Evolutionary conservation across 129 eudicot genomes (phyloP).

Genomic region (Ambrosia artemisiifolia): DNA sequence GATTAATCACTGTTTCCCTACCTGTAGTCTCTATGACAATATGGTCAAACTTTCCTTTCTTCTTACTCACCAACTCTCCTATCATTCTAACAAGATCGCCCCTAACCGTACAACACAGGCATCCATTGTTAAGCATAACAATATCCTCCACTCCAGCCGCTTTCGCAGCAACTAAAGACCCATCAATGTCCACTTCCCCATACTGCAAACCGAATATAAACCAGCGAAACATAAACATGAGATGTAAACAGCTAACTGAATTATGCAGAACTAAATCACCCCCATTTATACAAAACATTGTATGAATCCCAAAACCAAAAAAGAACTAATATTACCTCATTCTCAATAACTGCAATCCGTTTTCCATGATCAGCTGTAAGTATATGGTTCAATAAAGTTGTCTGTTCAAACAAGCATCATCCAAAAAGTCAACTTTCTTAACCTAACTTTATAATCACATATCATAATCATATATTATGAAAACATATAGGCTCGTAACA

Average conservation of each 20-base stretch:
- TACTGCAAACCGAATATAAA: conserved; percentile 48
- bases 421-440: not conserved
- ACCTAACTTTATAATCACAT: not conserved
- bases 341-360: conserved; percentile 96
- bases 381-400: conserved; percentile 87
- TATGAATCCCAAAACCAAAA: not conserved
- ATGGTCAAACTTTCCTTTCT: conserved; percentile 94
- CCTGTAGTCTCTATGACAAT: conserved; percentile 98
- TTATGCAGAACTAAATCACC: not conserved
- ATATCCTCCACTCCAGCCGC: conserved; percentile 91
- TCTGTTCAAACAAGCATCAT: conserved; percentile 44
- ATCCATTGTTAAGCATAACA: conserved; percentile 93
- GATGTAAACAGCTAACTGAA: not conserved
- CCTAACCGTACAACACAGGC: conserved; percentile 95
- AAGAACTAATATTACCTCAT: conserved; percentile 61
- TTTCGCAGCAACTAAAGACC: conserved; percentile 96
- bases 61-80: conserved; percentile 66
- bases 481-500: no score
- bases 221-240: not conserved
- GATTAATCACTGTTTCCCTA: conserved; percentile 1
- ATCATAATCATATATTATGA: not conserved
- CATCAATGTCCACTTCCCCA: conserved; percentile 98
- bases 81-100: conserved; percentile 99
- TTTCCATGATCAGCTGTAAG: conserved; percentile 97
- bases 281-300: no score